Evolutionary conservation across 2,329 filamentous ascomycete species (phyloP).

Genomic region (Colletotrichum phormii): DNA sequence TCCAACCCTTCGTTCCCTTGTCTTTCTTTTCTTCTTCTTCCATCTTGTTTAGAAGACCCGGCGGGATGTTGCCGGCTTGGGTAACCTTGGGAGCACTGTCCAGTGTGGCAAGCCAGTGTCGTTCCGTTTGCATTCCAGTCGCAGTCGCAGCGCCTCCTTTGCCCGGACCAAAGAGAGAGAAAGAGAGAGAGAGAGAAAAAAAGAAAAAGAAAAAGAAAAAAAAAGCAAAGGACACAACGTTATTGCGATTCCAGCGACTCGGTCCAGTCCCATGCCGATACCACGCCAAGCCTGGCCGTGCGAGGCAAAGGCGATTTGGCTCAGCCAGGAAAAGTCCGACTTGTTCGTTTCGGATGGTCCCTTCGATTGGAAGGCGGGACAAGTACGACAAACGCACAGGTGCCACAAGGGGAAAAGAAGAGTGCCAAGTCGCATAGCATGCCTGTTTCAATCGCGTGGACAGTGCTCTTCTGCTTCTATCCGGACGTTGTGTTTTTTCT

Average conservation of each 20-base stretch:
- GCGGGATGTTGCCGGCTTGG: not conserved
- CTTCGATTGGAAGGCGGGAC: constrained; percentile 15
- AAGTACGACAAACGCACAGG: not conserved
- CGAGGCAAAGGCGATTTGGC: not conserved
- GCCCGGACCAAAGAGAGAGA: no score
- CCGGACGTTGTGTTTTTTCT: not conserved
- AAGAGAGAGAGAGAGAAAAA: no score
- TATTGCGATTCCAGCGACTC: not conserved
- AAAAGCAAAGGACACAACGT: not conserved
- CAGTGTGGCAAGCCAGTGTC: not conserved
- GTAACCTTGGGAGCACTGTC: not conserved
- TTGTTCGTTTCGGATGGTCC: constrained; percentile 7
- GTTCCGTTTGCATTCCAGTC: not conserved
- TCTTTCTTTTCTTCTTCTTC: not conserved
- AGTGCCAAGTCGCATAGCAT: constrained; percentile 19
- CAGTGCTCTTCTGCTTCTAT: not conserved
- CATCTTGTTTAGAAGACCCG: not conserved
- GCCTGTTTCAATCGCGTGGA: constrained; percentile 32
- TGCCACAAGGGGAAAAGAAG: no score
- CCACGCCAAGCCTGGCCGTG: not conserved
- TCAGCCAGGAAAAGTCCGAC: not conserved
- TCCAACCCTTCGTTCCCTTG: not conserved
- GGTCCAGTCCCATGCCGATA: not conserved
- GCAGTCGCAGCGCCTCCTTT: not conserved
- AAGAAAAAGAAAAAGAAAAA: not conserved